These are phyloP conservation scores for Coemansia sp. DNA, from an alignment of 192 early-diverging fungal species.

Conservation along the genomic window DNA sequence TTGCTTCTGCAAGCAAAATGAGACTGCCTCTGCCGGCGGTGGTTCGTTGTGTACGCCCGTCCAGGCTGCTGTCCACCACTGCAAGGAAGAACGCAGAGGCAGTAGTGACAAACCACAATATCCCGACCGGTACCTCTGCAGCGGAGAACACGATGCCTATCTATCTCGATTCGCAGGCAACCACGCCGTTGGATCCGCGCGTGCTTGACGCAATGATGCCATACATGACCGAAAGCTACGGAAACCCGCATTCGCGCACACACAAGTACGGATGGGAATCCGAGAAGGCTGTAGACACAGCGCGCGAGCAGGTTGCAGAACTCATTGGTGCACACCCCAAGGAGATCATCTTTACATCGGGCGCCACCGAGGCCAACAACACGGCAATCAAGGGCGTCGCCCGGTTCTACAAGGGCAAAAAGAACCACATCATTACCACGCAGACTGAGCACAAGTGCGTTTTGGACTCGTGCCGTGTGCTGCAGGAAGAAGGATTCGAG, in stretches of 20 bases:
- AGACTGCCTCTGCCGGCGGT: constrained; percentile 3
- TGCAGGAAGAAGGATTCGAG: constrained; percentile 94
- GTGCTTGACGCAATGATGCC: constrained; percentile 94
- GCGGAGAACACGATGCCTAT: constrained; percentile 62
- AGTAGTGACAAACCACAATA: constrained; percentile 49
- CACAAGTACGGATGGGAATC: constrained; percentile 98
- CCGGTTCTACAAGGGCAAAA: constrained; percentile 89
- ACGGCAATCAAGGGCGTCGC: constrained; percentile 92
- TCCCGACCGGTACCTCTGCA: constrained; percentile 15
- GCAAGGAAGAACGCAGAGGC: constrained; percentile 19
- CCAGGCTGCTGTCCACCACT: constrained; percentile 30
- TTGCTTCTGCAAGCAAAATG: background rate
- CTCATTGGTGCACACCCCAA: constrained; percentile 93
- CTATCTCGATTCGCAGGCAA: constrained; percentile 95
- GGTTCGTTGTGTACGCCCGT: constrained; percentile 7
- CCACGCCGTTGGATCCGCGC: constrained; percentile 88
- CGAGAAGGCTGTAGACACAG: constrained; percentile 84
- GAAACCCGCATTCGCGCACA: constrained; percentile 96
- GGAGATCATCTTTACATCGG: constrained; percentile 95
- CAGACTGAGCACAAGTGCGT: constrained; percentile 99
- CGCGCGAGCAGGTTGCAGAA: constrained; percentile 82
- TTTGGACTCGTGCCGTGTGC: constrained; percentile 92
- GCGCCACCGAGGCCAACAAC: constrained; percentile 98
- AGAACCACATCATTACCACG: constrained; percentile 95
- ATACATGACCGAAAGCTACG: constrained; percentile 86